Evolutionary conservation across 805 yeast genomes (phyloP).

Genomic region (Tetrapisispora iriomotensis): DNA sequence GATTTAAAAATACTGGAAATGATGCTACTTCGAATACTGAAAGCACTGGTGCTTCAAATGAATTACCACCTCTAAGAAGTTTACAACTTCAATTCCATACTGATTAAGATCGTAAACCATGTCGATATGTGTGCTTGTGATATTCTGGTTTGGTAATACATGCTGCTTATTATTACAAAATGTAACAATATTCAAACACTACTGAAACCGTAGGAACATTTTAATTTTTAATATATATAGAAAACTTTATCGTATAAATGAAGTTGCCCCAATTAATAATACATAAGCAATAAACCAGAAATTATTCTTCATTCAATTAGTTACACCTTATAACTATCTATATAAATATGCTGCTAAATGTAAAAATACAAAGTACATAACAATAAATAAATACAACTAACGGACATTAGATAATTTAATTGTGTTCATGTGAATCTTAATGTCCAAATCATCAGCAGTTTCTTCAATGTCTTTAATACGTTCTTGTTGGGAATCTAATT

Average conservation of each 20-base stretch:
- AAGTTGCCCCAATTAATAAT: no score
- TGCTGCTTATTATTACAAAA: no score
- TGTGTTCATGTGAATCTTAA: slow-evolving; percentile 67
- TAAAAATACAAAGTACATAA: no score
- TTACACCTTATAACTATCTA: no score
- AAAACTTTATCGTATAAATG: no score
- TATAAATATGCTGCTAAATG: no score
- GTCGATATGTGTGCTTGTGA: no score
- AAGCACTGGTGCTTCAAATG: not conserved
- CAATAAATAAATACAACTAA: not conserved
- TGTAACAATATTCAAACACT: not conserved
- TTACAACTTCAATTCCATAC: slow-evolving; percentile 24
- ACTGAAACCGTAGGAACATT: no score
- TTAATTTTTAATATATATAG: no score
- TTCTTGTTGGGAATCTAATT: slow-evolving; percentile 65
- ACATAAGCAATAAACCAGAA: no score
- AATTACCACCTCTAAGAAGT: slow-evolving; percentile 26
- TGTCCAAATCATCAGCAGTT: slow-evolving; percentile 73
- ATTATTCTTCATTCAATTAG: no score
- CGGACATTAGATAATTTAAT: slow-evolving; percentile 52
- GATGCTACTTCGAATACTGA: not conserved
- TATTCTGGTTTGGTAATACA: no score
- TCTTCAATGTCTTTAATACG: slow-evolving; percentile 69
- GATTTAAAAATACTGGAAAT: not conserved
- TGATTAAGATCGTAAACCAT: not conserved